phyloP scores from a whole-genome alignment of 1,284 basidiomycete genomes.

The Wolfiporia cocos region DNA sequence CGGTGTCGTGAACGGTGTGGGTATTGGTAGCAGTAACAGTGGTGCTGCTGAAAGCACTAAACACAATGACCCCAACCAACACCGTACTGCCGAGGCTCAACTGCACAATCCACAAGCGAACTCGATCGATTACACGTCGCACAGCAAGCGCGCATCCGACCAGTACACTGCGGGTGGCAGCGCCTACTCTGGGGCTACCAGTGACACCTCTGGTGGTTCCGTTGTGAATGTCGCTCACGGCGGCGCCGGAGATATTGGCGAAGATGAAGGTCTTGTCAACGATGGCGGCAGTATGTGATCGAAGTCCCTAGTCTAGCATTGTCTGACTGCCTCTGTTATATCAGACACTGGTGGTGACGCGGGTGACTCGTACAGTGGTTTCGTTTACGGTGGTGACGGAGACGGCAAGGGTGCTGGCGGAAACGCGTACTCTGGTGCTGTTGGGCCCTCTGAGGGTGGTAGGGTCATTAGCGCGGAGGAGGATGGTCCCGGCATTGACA shows the following conservation, averaged over 20 bases:
- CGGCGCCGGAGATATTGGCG: constrained; percentile 7
- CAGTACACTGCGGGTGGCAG: constrained; percentile 15
- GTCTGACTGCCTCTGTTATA: background rate
- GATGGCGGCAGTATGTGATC: constrained; percentile 13
- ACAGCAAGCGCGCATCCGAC: constrained; percentile 11
- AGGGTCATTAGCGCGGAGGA: constrained; percentile 14
- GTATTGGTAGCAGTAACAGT: background rate
- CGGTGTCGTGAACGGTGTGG: background rate
- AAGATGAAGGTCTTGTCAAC: constrained; percentile 4
- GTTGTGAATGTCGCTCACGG: constrained; percentile 7
- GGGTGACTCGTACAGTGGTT: constrained; percentile 14
- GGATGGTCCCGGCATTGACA: constrained; percentile 2
- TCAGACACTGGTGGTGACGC: constrained; percentile 15
- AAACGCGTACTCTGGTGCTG: constrained; percentile 23
- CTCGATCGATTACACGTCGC: constrained; percentile 4
- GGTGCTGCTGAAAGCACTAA: background rate
- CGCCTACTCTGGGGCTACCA: constrained; percentile 20
- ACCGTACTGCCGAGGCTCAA: constrained; percentile 6
- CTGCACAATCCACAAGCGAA: constrained; percentile 6
- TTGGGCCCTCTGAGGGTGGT: constrained; percentile 17
- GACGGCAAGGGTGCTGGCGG: constrained; percentile 16
- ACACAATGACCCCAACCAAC: background rate
- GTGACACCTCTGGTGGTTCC: constrained; percentile 7
- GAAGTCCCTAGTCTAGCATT: background rate
- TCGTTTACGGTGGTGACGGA: constrained; percentile 14